Percentiles rank a stretch among this genome's conserved stretches.
Conservation (phyloP, 331 rosid species). For the Pyracantha coccinea region DNA sequence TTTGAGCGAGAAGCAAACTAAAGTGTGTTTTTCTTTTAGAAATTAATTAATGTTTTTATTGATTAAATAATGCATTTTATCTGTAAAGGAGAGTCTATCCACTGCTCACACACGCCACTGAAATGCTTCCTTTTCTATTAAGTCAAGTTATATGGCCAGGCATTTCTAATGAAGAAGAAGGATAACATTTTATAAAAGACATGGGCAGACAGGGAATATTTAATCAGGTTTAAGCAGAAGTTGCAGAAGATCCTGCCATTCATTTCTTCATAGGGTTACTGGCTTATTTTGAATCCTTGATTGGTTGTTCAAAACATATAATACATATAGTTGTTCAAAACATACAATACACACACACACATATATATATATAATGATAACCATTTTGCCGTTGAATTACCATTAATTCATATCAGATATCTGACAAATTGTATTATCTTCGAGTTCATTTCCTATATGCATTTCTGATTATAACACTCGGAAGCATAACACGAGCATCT, state of each 20-base stretch:
- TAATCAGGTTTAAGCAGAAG: neutral
- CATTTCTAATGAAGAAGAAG: neutral
- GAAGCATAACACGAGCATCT: no score
- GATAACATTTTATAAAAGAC: neutral
- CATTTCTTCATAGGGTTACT: neutral
- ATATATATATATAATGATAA: no score
- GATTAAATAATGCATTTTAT: neutral
- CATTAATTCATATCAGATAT: no score
- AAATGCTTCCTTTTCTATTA: neutral
- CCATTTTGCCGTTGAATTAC: no score
- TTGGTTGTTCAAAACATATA: no score
- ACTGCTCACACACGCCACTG: neutral
- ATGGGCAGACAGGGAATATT: neutral
- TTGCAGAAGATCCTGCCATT: no score
- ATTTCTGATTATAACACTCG: no score
- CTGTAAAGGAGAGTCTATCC: slow-evolving; percentile 1
- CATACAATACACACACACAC: no score
- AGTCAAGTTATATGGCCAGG: neutral
- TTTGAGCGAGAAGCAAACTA: neutral
- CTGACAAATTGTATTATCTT: no score
- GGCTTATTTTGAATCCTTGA: no score
- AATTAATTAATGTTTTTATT: neutral
- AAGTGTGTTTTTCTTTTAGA: neutral
- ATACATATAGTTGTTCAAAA: no score
- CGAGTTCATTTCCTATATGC: no score